Evolutionary conservation across 192 early-diverging fungal species (phyloP), one percentile per base, ranked within the genome.

Genomic region (Podila epigama): DNA sequence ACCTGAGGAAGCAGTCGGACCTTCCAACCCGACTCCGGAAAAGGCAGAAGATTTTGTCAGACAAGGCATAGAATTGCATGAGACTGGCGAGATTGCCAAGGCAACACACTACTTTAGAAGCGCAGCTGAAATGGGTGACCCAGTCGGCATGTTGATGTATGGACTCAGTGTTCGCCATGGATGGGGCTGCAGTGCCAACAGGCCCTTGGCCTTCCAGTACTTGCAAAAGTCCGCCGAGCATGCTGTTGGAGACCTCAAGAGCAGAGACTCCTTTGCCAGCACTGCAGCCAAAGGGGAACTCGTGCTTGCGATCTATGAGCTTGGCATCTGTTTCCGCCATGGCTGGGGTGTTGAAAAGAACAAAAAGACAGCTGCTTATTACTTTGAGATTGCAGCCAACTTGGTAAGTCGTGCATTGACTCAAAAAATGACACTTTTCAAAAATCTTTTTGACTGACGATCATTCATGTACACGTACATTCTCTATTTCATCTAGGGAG

Each of bases 341-440:
- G 92, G 92, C 31, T 92, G 92, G 91, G 92, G 92, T 41, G 91
- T 89, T n/a, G 85, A 87, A 27, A 90, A 89, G 52, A 89, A 89
- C 69, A 89, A 88, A 44, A 82, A 68, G 52, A 68, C 73, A 36
- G 73, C 73, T 3, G 73, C 73, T 0, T 77, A 91, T 36, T 77
- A 77, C 55, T 77, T 68, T 51, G 73, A 68, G 33, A 77, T 68
- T 33, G 73, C 73, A 22, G 89, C 92, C 8, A 87, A 92, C 53
- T 69, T 92, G 48, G 81, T 82, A 82, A 52, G 69, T 59, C 15
- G 4, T 40, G 8, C 51, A 3, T 44, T 61, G 0, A 7, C 25
- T 5, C 5, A 35, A 27, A 18, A 51, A 4, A 3, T 6, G 15
- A 33, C 48, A 42, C 10, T 44, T 15, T 41, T 33, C 50, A 41